These are phyloP conservation scores for Monosporozyma yasuniensis DNA, from an alignment of 805 yeast species.

Conservation along the genomic window DNA sequence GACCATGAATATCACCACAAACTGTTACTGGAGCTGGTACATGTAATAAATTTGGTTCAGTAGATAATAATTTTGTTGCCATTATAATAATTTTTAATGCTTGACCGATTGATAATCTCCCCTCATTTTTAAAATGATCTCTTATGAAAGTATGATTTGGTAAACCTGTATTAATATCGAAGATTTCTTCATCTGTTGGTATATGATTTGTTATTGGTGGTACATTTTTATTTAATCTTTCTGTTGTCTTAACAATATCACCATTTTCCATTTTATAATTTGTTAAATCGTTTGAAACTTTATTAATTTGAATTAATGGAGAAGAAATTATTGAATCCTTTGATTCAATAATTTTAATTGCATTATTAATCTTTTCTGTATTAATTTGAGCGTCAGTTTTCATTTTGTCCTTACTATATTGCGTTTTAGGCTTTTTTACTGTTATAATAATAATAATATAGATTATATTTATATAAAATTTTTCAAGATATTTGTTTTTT, in stretches of 20 bases:
- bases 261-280: conserved; percentile 45
- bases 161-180: conserved; percentile 43
- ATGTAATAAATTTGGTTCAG: conserved; percentile 70
- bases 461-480: no score
- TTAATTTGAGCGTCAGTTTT: conserved; percentile 34
- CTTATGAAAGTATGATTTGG: conserved; percentile 68
- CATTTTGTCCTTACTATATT: background rate
- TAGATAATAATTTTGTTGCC: conserved; percentile 54
- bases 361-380: conserved; percentile 54
- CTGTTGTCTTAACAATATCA: conserved; percentile 38
- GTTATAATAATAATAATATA: no score
- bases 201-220: conserved; percentile 54
- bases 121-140: conserved; percentile 71
- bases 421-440: no score
- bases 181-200: conserved; percentile 65
- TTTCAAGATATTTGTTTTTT: no score
- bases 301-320: no score
- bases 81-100: conserved; percentile 53
- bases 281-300: background rate
- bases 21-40: conserved; percentile 92
- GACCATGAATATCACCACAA: conserved; percentile 98
- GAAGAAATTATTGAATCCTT: no score
- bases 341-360: conserved; percentile 49
- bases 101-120: conserved; percentile 65
- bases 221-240: conserved; percentile 44